Evolutionary conservation across 73 alveolate species (phyloP).

Genomic region (Tetrahymena borealis): DNA sequence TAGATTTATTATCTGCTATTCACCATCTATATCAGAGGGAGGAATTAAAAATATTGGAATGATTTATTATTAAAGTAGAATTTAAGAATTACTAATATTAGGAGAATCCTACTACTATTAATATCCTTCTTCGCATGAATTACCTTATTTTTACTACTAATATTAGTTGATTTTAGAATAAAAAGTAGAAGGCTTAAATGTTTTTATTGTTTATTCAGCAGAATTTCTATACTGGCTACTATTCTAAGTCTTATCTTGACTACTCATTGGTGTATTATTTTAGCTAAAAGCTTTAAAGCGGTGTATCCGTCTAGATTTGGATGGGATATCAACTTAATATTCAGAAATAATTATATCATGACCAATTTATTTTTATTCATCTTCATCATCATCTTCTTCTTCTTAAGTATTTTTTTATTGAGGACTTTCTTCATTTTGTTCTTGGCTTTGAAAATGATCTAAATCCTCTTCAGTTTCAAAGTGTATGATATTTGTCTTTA

Average conservation of each 20-base stretch:
- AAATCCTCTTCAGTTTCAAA: background rate
- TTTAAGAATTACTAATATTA: too few species aligned
- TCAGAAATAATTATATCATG: background rate
- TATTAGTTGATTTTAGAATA: background rate
- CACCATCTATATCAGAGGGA: too few species aligned
- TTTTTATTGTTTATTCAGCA: background rate
- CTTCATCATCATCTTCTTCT: too few species aligned
- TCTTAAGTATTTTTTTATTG: background rate
- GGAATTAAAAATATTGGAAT: too few species aligned
- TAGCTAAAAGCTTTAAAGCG: background rate
- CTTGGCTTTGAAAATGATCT: too few species aligned
- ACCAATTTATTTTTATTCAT: background rate
- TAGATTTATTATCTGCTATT: too few species aligned
- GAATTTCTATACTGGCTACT: background rate
- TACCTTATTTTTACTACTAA: too few species aligned
- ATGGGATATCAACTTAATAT: background rate
- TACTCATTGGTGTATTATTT: background rate
- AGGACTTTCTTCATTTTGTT: background rate
- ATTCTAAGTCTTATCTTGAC: background rate
- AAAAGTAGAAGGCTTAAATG: background rate
- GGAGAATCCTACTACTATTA: too few species aligned
- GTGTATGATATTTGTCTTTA: background rate
- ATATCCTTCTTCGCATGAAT: too few species aligned
- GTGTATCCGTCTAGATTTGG: background rate
- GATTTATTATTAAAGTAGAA: too few species aligned